Evolutionary conservation across 805 yeast species (phyloP).

Genomic region (Cyberlindnera nakhonratchasimensis): DNA sequence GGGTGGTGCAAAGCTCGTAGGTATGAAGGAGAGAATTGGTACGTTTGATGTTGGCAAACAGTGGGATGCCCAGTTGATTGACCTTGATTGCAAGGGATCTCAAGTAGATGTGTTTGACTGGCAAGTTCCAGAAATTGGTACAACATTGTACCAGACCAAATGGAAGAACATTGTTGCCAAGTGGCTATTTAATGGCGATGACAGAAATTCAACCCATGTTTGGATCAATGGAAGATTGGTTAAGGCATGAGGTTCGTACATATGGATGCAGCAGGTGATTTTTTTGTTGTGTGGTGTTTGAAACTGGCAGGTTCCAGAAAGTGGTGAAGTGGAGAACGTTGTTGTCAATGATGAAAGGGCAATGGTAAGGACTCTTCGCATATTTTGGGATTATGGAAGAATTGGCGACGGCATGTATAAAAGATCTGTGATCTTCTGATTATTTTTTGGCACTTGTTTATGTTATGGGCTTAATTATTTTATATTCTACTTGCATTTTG

Average conservation of each 20-base stretch:
- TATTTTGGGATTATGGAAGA: neutral
- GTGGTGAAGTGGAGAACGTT: slow-evolving; percentile 5
- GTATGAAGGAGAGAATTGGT: slow-evolving; percentile 57
- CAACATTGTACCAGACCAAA: slow-evolving; percentile 33
- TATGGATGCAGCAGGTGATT: neutral
- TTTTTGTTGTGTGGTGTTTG: neutral
- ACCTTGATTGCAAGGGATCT: slow-evolving; percentile 49
- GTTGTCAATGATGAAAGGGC: neutral
- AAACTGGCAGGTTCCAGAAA: slow-evolving; percentile 4
- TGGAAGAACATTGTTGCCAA: slow-evolving; percentile 65
- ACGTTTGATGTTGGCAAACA: slow-evolving; percentile 71
- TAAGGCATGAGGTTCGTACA: no score
- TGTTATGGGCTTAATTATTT: neutral
- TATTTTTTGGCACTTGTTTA: neutral
- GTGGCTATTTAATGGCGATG: slow-evolving; percentile 95
- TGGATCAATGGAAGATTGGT: slow-evolving; percentile 80
- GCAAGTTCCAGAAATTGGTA: slow-evolving; percentile 45
- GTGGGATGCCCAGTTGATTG: slow-evolving; percentile 81
- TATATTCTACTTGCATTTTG: neutral
- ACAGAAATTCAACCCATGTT: slow-evolving; percentile 75
- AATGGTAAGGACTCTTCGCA: neutral
- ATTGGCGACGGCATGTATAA: neutral
- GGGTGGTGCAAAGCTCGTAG: slow-evolving; percentile 84
- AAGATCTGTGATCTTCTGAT: neutral
- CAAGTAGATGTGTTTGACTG: slow-evolving; percentile 74